Evolutionary conservation across 345 rosid species (phyloP).

Genomic region (Eucalyptus virginea): DNA sequence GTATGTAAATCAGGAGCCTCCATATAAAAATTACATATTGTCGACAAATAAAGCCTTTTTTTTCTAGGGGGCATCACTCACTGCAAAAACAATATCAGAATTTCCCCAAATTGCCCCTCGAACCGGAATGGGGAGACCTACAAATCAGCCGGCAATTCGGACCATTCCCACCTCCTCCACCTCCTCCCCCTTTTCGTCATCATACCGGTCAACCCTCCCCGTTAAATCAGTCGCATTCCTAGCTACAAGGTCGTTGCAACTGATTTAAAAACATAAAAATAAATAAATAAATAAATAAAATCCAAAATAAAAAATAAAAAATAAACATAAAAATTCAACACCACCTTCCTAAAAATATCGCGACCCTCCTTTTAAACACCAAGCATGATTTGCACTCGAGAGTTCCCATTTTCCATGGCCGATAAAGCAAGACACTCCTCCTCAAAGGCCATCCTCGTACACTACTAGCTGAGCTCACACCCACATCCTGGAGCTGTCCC

Average conservation of each 20-base stretch:
- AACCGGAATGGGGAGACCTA: neutral
- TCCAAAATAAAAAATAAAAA: neutral
- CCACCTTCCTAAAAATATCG: neutral
- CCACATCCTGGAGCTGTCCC: neutral
- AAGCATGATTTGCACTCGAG: neutral
- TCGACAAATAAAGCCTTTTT: neutral
- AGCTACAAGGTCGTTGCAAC: neutral
- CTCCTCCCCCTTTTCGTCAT: neutral
- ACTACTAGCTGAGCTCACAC: neutral
- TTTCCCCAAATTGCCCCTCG: neutral
- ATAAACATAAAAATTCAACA: neutral
- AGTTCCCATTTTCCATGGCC: neutral
- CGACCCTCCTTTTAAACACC: neutral
- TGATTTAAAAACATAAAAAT: neutral
- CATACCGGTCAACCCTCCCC: constrained; percentile 18
- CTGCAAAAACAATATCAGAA: neutral
- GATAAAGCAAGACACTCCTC: neutral
- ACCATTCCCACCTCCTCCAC: neutral
- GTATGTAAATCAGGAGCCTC: neutral
- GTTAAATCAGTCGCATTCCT: constrained; percentile 20
- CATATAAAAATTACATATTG: neutral
- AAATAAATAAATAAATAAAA: neutral
- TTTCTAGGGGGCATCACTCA: neutral
- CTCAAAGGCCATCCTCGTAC: neutral
- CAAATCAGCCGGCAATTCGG: constrained; percentile 4